phyloP scores from a whole-genome alignment of 2,329 filamentous ascomycete genomes.

The Pestalotiopsis sp. region DNA sequence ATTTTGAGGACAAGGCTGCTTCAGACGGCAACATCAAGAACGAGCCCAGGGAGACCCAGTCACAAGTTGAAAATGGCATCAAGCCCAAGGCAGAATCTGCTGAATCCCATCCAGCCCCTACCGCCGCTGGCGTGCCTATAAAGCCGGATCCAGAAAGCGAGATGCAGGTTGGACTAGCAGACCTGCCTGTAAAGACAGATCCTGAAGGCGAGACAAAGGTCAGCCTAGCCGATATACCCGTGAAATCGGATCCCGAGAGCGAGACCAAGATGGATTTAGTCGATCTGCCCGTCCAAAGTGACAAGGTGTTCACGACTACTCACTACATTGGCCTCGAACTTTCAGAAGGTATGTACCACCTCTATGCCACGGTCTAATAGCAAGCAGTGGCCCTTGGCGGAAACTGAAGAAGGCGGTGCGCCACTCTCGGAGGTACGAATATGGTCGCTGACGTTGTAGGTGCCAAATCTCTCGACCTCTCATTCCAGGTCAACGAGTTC shows the following conservation, averaged over 20 bases:
- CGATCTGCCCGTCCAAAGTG: constrained; percentile 24
- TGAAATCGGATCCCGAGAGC: constrained; percentile 25
- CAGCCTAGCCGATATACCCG: constrained; percentile 12
- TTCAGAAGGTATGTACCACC: constrained; percentile 62
- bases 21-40: constrained; percentile 13
- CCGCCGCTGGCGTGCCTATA: not conserved
- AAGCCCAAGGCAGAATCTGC: not conserved
- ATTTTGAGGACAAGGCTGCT: constrained; percentile 14
- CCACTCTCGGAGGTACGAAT: constrained; percentile 13
- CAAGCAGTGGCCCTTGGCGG: not conserved
- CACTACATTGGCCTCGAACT: constrained; percentile 92
- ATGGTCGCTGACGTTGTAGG: constrained; percentile 47
- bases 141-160: not conserved
- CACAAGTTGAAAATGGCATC: constrained; percentile 15
- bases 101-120: not conserved
- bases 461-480: constrained; percentile 74
- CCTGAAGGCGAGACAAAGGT: constrained; percentile 14
- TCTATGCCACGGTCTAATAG: not conserved
- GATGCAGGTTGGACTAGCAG: constrained; percentile 20
- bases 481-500: constrained; percentile 83
- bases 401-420: not conserved
- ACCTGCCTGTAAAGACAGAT: not conserved
- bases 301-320: constrained; percentile 80
- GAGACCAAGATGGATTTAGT: constrained; percentile 24
- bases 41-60: constrained; percentile 22